A percentile compares a stretch with the other conserved stretches of the same genome.
phyloP scores from a whole-genome alignment of 148 eudicot species.

The Polygonum maritimum region DNA sequence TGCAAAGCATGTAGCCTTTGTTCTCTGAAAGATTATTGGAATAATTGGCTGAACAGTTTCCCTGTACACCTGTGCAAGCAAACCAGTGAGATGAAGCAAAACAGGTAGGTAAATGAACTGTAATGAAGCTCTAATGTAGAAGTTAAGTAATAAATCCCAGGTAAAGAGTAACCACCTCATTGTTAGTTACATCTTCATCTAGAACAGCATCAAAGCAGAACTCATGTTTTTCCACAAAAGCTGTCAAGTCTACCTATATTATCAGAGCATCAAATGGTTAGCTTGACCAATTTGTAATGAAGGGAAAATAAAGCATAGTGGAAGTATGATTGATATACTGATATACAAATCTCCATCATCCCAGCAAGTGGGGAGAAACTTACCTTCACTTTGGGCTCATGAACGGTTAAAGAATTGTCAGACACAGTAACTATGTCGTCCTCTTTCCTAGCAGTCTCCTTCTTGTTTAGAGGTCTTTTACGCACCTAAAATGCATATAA shows the following conservation, averaged over 20 bases:
- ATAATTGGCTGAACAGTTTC: constrained; percentile 86
- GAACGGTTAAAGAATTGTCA: constrained; percentile 73
- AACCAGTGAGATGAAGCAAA: neutral
- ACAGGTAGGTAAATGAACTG: neutral
- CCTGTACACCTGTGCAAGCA: constrained; percentile 59
- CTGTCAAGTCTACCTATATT: constrained; percentile 89
- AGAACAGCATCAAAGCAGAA: constrained; percentile 98
- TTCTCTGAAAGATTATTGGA: constrained; percentile 81
- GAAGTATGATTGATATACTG: neutral
- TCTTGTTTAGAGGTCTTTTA: constrained; percentile 89
- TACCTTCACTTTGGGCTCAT: constrained; percentile 95
- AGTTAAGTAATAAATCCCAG: neutral
- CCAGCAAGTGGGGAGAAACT: neutral
- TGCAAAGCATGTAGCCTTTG: constrained; percentile 98
- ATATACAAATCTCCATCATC: neutral
- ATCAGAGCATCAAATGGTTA: constrained; percentile 17
- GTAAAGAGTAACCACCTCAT: constrained; percentile 46
- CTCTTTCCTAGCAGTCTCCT: constrained; percentile 87
- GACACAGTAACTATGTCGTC: constrained; percentile 79
- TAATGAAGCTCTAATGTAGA: neutral
- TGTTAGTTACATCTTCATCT: constrained; percentile 77
- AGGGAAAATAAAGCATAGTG: neutral
- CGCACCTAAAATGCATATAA: constrained; percentile 50
- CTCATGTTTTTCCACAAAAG: constrained; percentile 96
- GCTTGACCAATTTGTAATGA: neutral